Percentiles rank a stretch among this genome's conserved stretches.
These are phyloP conservation scores for Odonthalia washingtoniensis DNA, from an alignment of 31 red algal species.

Conservation along the genomic window DNA sequence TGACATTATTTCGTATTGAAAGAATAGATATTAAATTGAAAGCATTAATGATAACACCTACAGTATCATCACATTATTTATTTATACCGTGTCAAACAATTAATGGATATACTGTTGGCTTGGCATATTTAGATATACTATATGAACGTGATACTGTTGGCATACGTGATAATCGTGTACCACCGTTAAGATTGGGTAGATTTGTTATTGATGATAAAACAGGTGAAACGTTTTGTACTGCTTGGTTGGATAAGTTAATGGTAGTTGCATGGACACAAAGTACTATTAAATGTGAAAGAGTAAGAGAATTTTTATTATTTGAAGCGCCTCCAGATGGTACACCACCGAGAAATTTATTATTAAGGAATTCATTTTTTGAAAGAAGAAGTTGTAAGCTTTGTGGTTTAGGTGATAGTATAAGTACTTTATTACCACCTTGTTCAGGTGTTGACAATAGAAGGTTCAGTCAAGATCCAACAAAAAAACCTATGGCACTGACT, in stretches of 20 bases:
- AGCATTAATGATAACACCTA: slow-evolving; percentile 56
- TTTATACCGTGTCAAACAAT: slow-evolving; percentile 68
- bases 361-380: slow-evolving; percentile 78
- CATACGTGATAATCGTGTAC: slow-evolving; percentile 29
- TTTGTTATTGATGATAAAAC: slow-evolving; percentile 80
- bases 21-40: neutral
- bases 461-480: neutral
- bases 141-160: slow-evolving; percentile 23
- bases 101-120: slow-evolving; percentile 69
- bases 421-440: slow-evolving; percentile 38
- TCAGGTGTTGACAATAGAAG: slow-evolving; percentile 24
- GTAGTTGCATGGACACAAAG: slow-evolving; percentile 80
- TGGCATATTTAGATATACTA: slow-evolving; percentile 67
- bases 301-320: slow-evolving; percentile 65
- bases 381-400: slow-evolving; percentile 70
- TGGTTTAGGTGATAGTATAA: slow-evolving; percentile 25
- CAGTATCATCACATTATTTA: slow-evolving; percentile 66
- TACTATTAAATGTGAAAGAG: slow-evolving; percentile 77
- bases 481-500: slow-evolving; percentile 28
- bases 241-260: slow-evolving; percentile 66
- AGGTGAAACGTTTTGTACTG: slow-evolving; percentile 73
- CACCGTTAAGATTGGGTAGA: slow-evolving; percentile 59
- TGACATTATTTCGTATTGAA: slow-evolving; percentile 65
- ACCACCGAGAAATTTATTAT: slow-evolving; percentile 45
- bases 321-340: slow-evolving; percentile 57